A percentile compares a stretch with the other conserved stretches of the same genome.
Conservation (phyloP, 345 rosid species). For the Kandelia obovata region DNA sequence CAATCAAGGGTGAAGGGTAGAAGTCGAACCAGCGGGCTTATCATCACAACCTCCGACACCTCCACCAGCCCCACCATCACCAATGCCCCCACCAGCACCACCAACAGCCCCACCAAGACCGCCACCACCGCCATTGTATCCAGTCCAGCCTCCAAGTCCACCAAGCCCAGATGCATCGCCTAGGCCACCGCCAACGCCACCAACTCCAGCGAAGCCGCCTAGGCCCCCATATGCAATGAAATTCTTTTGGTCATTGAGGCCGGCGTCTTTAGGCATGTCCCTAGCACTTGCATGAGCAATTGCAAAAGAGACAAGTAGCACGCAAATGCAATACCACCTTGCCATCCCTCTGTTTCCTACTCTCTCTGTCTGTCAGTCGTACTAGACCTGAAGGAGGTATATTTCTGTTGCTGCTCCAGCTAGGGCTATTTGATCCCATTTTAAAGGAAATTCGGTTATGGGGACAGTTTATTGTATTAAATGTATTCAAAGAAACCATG, state of each 20-base stretch:
- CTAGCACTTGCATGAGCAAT: conserved; percentile 19
- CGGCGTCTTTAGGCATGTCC: conserved; percentile 21
- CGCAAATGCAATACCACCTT: conserved; percentile 18
- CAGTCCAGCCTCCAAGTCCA: neutral
- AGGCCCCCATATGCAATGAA: conserved; percentile 59
- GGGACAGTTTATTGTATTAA: neutral
- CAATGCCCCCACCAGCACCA: conserved; percentile 2
- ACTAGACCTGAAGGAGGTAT: no score
- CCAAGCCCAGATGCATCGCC: conserved; percentile 27
- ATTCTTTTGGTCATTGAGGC: conserved; percentile 69
- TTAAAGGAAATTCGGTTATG: neutral
- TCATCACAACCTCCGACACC: no score
- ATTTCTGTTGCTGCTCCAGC: neutral
- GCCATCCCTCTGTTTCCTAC: conserved; percentile 31
- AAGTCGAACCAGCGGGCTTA: no score
- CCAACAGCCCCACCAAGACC: conserved; percentile 5
- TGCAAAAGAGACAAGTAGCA: conserved; percentile 37
- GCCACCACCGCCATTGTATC: conserved; percentile 5
- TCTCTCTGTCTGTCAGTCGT: neutral
- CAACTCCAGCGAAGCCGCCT: conserved; percentile 59
- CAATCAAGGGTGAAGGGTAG: no score
- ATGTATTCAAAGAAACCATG: conserved; percentile 1
- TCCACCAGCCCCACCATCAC: conserved; percentile 4
- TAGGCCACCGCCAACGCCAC: conserved; percentile 23
- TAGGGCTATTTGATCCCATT: neutral